These are phyloP conservation scores for Ramichloridium luteum DNA, from an alignment of 2,329 filamentous ascomycete species.

Conservation along the genomic window DNA sequence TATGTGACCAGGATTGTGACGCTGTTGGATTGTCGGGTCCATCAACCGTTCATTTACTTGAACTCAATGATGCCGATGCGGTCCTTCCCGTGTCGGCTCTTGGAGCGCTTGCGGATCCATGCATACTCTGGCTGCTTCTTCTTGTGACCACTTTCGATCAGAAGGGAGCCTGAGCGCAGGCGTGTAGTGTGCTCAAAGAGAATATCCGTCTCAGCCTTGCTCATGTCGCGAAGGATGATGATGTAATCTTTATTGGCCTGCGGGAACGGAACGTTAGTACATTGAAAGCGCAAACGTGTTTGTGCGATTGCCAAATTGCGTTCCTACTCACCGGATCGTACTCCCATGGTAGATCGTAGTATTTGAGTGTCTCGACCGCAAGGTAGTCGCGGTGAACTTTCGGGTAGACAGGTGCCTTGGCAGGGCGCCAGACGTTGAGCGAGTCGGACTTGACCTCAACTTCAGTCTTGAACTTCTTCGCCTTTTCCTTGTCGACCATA, in stretches of 20 bases:
- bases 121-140: slow-evolving; percentile 33
- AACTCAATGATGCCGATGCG: slow-evolving; percentile 17
- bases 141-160: slow-evolving; percentile 30
- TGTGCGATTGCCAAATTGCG: too few relatives aligned
- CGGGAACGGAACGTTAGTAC: slow-evolving; percentile 5
- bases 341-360: slow-evolving; percentile 38
- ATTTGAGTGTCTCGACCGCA: slow-evolving; percentile 34
- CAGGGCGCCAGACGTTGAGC: slow-evolving; percentile 13
- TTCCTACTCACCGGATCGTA: slow-evolving; percentile 34
- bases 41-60: too few relatives aligned
- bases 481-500: slow-evolving; percentile 36
- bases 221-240: slow-evolving; percentile 39
- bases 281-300: too few relatives aligned
- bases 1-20: too few relatives aligned
- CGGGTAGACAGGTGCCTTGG: slow-evolving; percentile 30
- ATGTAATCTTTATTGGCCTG: slow-evolving; percentile 36
- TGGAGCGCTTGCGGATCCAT: slow-evolving; percentile 29
- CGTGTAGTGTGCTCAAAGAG: slow-evolving; percentile 40
- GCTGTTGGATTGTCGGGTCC: too few relatives aligned
- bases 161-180: slow-evolving; percentile 29
- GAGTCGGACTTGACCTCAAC: slow-evolving; percentile 8
- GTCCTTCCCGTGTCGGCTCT: slow-evolving; percentile 17
- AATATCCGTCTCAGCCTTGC: slow-evolving; percentile 35
- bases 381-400: slow-evolving; percentile 37
- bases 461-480: slow-evolving; percentile 23